Conservation (phyloP, 768 basidiomycete genomes). For the Naganishia randhawae region DNA sequence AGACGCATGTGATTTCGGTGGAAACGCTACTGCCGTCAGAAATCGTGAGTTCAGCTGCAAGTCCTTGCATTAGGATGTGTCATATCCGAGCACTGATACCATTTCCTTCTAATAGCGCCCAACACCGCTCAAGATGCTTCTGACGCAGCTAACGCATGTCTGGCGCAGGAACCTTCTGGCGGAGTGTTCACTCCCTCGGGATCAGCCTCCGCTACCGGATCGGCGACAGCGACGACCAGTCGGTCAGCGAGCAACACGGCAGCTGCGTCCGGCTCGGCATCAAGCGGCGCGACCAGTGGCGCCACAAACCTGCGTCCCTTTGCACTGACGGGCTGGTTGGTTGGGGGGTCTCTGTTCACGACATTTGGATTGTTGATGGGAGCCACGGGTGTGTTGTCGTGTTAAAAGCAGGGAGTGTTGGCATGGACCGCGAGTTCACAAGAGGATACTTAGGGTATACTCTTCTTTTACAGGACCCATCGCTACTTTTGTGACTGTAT, state of each 20-base stretch:
- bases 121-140: slow-evolving; percentile 48
- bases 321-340: background rate
- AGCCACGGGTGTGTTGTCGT: background rate
- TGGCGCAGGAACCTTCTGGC: slow-evolving; percentile 41
- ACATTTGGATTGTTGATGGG: background rate
- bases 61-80: background rate
- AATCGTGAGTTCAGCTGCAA: slow-evolving; percentile 38
- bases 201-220: slow-evolving; percentile 4
- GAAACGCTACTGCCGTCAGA: slow-evolving; percentile 68
- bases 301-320: background rate
- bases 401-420: background rate
- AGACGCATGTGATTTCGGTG: slow-evolving; percentile 70
- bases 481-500: background rate
- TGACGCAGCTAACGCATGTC: slow-evolving; percentile 41
- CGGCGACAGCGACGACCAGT: background rate
- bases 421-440: background rate
- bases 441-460: background rate
- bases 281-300: background rate
- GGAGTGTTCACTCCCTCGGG: slow-evolving; percentile 32
- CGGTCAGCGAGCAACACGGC: background rate
- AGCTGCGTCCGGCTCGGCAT: background rate
- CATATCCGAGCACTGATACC: background rate
- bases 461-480: background rate
- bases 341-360: background rate
- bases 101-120: slow-evolving; percentile 34